Evolutionary conservation across 176 grass and related monocot species (phyloP).

Genomic region (Elymus sibiricus): DNA sequence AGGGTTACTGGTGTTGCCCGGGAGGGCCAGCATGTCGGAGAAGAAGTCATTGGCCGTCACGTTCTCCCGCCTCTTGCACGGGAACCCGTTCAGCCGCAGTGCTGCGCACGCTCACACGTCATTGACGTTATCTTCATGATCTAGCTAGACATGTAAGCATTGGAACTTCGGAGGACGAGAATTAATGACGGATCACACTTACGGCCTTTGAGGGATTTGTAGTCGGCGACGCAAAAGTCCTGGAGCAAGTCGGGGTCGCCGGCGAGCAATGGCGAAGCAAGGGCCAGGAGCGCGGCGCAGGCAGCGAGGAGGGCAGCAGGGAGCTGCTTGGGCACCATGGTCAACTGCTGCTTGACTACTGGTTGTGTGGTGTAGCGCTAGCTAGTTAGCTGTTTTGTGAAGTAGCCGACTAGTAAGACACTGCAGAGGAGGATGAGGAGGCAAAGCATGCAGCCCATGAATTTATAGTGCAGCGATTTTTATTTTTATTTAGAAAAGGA

Average conservation of each 20-base stretch:
- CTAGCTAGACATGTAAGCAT: too few species aligned
- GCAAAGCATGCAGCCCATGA: neutral
- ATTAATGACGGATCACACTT: conserved; percentile 8
- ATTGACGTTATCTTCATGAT: neutral
- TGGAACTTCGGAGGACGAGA: too few species aligned
- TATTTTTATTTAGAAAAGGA: too few species aligned
- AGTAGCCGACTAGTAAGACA: too few species aligned
- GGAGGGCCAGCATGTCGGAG: neutral
- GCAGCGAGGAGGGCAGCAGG: neutral
- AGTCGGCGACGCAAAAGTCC: too few species aligned
- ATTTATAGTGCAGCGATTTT: conserved; percentile 22
- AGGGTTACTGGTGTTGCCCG: neutral
- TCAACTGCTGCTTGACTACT: neutral
- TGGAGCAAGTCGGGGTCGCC: conserved; percentile 83
- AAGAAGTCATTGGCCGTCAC: neutral
- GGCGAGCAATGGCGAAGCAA: conserved; percentile 21
- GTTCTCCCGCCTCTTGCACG: neutral
- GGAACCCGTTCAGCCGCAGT: neutral
- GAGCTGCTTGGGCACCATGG: neutral
- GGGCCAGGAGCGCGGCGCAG: conserved; percentile 8
- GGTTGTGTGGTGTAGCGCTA: too few species aligned
- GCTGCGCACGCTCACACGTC: neutral
- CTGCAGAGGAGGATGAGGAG: neutral
- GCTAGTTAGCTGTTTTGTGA: too few species aligned
- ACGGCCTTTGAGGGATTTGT: conserved; percentile 55